These are phyloP conservation scores for Heterobasidion annosum DNA, from an alignment of 1,284 basidiomycete genomes.

Conservation along the genomic window DNA sequence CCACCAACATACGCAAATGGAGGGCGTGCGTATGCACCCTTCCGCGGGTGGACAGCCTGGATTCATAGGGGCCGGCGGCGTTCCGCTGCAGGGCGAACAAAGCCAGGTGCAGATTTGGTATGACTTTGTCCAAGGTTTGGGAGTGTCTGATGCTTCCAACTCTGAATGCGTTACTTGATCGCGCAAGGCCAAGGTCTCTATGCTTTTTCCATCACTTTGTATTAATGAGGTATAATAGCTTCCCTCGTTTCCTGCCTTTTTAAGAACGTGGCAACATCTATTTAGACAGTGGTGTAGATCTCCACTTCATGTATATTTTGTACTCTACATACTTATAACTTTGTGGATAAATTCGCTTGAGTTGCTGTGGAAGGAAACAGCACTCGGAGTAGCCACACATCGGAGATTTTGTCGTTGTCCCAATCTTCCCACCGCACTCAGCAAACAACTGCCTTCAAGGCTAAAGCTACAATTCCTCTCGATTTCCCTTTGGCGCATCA, in stretches of 20 bases:
- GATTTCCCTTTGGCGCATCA: slow-evolving; percentile 15
- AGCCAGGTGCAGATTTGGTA: slow-evolving; percentile 14
- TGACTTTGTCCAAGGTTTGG: slow-evolving; percentile 11
- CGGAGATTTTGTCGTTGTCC: too few relatives aligned
- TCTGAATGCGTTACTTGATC: background rate
- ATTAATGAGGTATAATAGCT: too few relatives aligned
- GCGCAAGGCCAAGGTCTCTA: background rate
- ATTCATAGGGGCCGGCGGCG: background rate
- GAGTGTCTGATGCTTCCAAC: background rate
- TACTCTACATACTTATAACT: too few relatives aligned
- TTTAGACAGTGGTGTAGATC: too few relatives aligned
- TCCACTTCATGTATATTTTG: too few relatives aligned
- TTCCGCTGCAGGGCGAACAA: background rate
- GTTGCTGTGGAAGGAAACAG: too few relatives aligned
- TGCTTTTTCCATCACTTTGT: too few relatives aligned
- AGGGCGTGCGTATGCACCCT: background rate
- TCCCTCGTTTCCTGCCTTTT: too few relatives aligned
- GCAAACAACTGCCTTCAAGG: background rate
- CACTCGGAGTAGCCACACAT: too few relatives aligned
- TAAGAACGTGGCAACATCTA: too few relatives aligned
- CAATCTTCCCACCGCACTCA: too few relatives aligned
- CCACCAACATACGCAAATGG: background rate
- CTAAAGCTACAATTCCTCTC: background rate
- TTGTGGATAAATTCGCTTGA: too few relatives aligned
- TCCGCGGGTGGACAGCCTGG: background rate